phyloP scores from a whole-genome alignment of 23 red algal genomes.

The Pyropia yezoensis region DNA sequence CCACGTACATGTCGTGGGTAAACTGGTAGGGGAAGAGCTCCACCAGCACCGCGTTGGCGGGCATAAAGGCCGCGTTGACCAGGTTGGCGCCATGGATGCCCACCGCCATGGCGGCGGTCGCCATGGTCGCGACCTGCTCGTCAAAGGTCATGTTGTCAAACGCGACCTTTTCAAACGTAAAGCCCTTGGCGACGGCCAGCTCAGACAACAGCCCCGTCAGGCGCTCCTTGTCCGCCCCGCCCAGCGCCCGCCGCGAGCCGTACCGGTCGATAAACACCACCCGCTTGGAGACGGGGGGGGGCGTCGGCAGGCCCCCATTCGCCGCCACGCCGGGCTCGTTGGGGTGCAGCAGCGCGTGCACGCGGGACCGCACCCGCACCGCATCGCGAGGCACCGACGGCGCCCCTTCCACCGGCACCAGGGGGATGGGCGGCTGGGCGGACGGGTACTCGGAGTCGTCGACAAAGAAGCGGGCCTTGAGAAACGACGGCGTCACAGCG shows the following conservation, averaged over 20 bases:
- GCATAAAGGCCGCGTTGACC: conserved; percentile 83
- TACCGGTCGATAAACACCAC: conserved; percentile 57
- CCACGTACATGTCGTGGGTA: conserved; percentile 77
- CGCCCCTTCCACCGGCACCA: neutral
- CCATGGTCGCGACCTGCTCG: conserved; percentile 48
- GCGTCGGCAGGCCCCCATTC: neutral
- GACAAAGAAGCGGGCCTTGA: conserved; percentile 74
- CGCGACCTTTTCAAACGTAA: conserved; percentile 25
- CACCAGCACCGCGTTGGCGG: conserved; percentile 56
- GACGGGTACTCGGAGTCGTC: conserved; percentile 69
- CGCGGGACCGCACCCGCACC: conserved; percentile 27
- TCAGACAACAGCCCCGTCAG: conserved; percentile 24
- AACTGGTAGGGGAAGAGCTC: conserved; percentile 79
- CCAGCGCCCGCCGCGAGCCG: conserved; percentile 53
- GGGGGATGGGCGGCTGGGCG: conserved; percentile 25
- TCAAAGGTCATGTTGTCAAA: conserved; percentile 48
- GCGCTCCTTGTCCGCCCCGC: conserved; percentile 11
- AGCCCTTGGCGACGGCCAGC: conserved; percentile 27
- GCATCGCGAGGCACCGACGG: conserved; percentile 32
- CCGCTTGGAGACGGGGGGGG: conserved; percentile 14
- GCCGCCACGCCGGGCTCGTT: neutral
- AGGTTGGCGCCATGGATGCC: conserved; percentile 87
- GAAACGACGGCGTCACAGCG: conserved; percentile 48
- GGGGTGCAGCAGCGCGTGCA: conserved; percentile 31
- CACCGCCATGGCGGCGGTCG: conserved; percentile 46